Base-by-base conservation (phyloP, 176 grass and related monocot species). In the Avena sativa region DNA sequence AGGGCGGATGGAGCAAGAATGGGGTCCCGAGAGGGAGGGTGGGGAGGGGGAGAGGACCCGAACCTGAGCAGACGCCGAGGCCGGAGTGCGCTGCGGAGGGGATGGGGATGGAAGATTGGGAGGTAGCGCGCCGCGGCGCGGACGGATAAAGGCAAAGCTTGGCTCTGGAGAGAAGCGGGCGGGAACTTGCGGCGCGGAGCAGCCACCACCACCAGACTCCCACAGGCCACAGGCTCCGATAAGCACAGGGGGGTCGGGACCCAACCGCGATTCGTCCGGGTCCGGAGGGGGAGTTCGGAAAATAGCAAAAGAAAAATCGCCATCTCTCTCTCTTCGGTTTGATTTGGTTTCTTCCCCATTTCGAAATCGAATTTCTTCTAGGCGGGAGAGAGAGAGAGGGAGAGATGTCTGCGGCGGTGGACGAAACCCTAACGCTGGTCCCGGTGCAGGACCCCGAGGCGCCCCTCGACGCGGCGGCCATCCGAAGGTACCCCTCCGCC, bases 401-500 rank as follows among this genome's bases (percentile, higher is more conserved):
- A 52, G 74, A 80, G n/a, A 53, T 12, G 20, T 4, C 12, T 12
- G n/a, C 30, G 91, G 90, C 84, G n/a, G 40, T 43, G 40, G 40
- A 43, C 40, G 95, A 91, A 89, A 92, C 81, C 84, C 51, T 80
- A 77, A 74, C 64, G 21, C 57, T 38, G 15, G 14, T 14, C 30
- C 53, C n/a, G 43, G 57, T 56, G 71, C 9, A 70, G 6, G 86
- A 60, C 13, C 16, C 23, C 16, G 93, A 79, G 17, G 58, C 78
- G 21, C 59, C 83, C 14, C 74, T 95, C 48, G 74, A 94, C 40
- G 82, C 86, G 78, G 84, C 82, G 9, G 44, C 62, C 9, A 85
- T 94, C 11, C 81, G 88, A n/a, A 95, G 96, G 93, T 98, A 5
- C 4, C 11, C 43, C n/a, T 30, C 53, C 49, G 17, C 44, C 4